Evolutionary conservation across 805 yeast species (phyloP).

Genomic region (Saccharomycopsis babjevae): DNA sequence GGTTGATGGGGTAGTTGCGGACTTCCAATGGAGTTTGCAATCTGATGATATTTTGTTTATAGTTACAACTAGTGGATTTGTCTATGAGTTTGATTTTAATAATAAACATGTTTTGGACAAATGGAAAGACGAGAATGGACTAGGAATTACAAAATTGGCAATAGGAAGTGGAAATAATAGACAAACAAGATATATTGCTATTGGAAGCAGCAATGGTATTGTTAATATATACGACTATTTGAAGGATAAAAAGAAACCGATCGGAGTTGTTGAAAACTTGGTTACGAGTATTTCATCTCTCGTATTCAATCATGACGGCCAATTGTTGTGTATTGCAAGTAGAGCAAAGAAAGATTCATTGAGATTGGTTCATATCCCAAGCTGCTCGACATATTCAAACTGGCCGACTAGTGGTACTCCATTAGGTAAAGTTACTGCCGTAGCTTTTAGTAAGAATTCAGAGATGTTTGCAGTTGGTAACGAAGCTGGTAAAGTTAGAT

Average conservation of each 20-base stretch:
- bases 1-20: conserved; percentile 77
- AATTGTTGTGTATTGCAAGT: conserved; percentile 76
- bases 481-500: conserved; percentile 79
- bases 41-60: conserved; percentile 41
- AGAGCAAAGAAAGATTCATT: conserved; percentile 79
- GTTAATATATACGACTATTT: conserved; percentile 72
- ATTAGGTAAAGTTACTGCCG: conserved; percentile 81
- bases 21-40: conserved; percentile 51
- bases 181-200: conserved; percentile 59
- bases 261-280: conserved; percentile 62
- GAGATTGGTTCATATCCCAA: conserved; percentile 77
- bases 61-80: conserved; percentile 71
- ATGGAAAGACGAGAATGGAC: conserved; percentile 83
- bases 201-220: conserved; percentile 82
- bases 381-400: conserved; percentile 76
- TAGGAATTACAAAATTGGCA: conserved; percentile 69
- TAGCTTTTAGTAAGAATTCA: conserved; percentile 66
- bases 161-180: conserved; percentile 54
- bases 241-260: conserved; percentile 33
- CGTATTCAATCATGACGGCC: conserved; percentile 79
- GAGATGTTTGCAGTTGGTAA: conserved; percentile 86
- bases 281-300: conserved; percentile 71
- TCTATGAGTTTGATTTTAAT: conserved; percentile 72
- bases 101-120: conserved; percentile 42
- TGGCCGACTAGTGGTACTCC: conserved; percentile 99